Percentiles rank a stretch among this genome's conserved stretches.
Conservation (phyloP, 192 early-diverging fungal genomes). For the Coemansia sp. region DNA sequence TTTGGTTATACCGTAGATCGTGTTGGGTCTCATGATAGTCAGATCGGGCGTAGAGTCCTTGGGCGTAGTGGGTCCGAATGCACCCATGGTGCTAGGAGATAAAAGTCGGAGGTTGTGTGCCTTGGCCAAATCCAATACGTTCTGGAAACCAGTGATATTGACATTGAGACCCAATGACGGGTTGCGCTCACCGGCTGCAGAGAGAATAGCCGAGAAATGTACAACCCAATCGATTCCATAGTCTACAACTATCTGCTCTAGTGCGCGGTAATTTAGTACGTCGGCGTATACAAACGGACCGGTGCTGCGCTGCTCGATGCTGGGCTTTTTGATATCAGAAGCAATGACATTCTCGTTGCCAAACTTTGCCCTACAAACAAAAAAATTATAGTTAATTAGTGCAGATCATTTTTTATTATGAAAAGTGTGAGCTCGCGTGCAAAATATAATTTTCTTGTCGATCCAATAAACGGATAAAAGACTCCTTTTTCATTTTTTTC, state of each 20-base stretch:
- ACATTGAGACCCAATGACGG: slow-evolving; percentile 58
- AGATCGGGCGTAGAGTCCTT: slow-evolving; percentile 62
- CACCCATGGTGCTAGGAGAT: slow-evolving; percentile 68
- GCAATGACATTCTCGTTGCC: slow-evolving; percentile 64
- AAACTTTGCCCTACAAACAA: slow-evolving; percentile 50
- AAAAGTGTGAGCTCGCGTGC: slow-evolving; percentile 11
- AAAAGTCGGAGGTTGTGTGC: slow-evolving; percentile 59
- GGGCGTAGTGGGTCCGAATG: slow-evolving; percentile 66
- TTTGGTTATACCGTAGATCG: slow-evolving; percentile 70
- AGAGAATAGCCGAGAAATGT: slow-evolving; percentile 66
- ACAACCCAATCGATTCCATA: slow-evolving; percentile 67
- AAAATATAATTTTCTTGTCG: neutral
- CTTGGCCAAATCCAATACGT: slow-evolving; percentile 62
- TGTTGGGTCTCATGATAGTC: slow-evolving; percentile 68
- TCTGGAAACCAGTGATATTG: slow-evolving; percentile 69
- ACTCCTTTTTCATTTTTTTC: neutral
- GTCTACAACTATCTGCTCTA: slow-evolving; percentile 66
- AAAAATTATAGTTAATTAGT: neutral
- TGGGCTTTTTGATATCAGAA: slow-evolving; percentile 66
- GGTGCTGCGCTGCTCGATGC: slow-evolving; percentile 43
- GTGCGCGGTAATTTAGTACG: slow-evolving; percentile 61
- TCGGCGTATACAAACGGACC: slow-evolving; percentile 69
- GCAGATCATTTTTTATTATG: neutral
- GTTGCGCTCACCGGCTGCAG: slow-evolving; percentile 68
- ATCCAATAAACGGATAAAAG: neutral